Base-by-base conservation (phyloP, 305 asterid species). In the Stenogyne calaminthoides region DNA sequence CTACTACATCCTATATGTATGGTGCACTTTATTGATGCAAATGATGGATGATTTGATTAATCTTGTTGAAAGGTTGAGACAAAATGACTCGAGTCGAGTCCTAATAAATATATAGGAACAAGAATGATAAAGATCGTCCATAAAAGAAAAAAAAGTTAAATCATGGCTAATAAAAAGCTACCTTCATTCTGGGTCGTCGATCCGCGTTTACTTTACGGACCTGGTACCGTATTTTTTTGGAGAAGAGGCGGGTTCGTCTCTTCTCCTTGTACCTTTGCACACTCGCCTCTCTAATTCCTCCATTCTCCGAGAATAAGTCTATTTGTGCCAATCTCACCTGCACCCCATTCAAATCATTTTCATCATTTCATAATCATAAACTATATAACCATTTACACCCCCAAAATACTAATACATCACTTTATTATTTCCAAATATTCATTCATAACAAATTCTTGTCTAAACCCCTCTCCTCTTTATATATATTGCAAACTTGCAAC, bases 191-290 rank as follows among this genome's bases (percentile, higher is more conserved):
- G 10, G 96, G 96, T 22, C 96, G 91, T 78, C 86, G 87, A 75
- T 93, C 97, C 0, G 96, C 96, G 39, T 93, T 93, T 79, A 91
- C 88, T 85, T 93, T 93, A 9, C 96, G 82, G 32, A 91, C 97
- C 61, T 93, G 88, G 46, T 89, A 93, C 25, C 93, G 85, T 3
- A 93, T 89, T 66, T 93, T 89, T 79, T 89, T 93, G 1, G 96
- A 89, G 69, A 91, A 88, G 25, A 89, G 85, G 0, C 96, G 87
- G 1, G 86, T 83, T 0, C 88, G 88, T 7, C 94, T 78, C 49
- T 91, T 93, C 79, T 91, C 96, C 72, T 87, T 89, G 82, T 89
- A 91, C 0, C 96, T 92, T n/a, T 69, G 68, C 54, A 89, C 94
- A 11, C 97, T 87, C 3, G 97, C 96, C 63, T 91, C 96, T 67